Percentiles rank a stretch among this genome's conserved stretches.
phyloP scores from a whole-genome alignment of 345 rosid genomes.

The Sapria himalayana region DNA sequence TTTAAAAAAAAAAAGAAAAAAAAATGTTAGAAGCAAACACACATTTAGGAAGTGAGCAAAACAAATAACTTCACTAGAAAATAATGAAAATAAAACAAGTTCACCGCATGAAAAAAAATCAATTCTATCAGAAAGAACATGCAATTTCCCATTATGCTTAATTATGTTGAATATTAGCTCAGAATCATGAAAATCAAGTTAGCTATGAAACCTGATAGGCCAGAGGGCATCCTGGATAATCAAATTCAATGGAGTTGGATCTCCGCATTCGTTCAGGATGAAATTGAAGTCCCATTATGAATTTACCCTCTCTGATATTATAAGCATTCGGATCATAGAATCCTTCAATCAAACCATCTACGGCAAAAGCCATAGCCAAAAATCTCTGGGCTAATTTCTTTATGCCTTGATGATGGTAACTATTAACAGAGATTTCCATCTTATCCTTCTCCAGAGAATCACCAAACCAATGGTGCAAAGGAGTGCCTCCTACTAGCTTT shows the following conservation, averaged over 20 bases:
- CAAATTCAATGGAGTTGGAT: slow-evolving; percentile 32
- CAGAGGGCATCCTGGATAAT: slow-evolving; percentile 58
- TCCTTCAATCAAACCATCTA: slow-evolving; percentile 76
- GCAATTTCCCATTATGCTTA: too few species aligned
- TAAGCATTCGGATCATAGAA: slow-evolving; percentile 69
- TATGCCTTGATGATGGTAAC: slow-evolving; percentile 88
- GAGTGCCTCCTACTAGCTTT: slow-evolving; percentile 30
- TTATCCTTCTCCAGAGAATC: slow-evolving; percentile 30
- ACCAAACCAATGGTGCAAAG: slow-evolving; percentile 46
- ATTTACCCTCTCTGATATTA: slow-evolving; percentile 58
- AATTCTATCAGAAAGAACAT: too few species aligned
- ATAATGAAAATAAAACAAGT: too few species aligned
- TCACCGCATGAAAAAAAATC: too few species aligned
- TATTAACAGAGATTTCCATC: slow-evolving; percentile 54
- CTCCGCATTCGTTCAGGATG: slow-evolving; percentile 76
- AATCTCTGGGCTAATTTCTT: slow-evolving; percentile 50
- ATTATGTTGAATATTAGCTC: too few species aligned
- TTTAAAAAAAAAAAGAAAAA: too few species aligned
- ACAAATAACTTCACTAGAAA: too few species aligned
- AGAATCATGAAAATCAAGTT: too few species aligned
- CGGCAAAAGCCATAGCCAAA: slow-evolving; percentile 61
- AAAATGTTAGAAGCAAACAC: too few species aligned
- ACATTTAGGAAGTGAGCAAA: too few species aligned
- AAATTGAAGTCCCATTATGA: slow-evolving; percentile 69
- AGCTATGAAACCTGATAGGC: slow-evolving; percentile 42